Evolutionary conservation across 345 rosid genomes (phyloP), one percentile per base, ranked within the genome.

Genomic region (Lumnitzera littorea): DNA sequence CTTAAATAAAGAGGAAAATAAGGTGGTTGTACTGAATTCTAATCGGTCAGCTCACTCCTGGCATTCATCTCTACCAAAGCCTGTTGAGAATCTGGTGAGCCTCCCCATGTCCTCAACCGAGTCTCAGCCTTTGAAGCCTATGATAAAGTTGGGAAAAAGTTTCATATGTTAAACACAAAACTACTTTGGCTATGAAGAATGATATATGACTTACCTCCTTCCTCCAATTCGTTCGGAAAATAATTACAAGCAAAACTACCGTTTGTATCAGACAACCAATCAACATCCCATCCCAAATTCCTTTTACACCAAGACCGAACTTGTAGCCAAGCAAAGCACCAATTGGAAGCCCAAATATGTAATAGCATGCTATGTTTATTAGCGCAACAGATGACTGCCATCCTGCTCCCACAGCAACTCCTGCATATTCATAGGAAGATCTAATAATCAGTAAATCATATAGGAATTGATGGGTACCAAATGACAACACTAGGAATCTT

Each of bases 321-420:
- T 63, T 69, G 67, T 66, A 80, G 12, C 85, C 82, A 9, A 83
- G 73, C 56, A 83, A 31, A 12, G 76, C 74, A 8, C 85, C 80
- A 3, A 73, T 43, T 0, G 89, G 84, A 61, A 80, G 65, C 17
- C 89, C 85, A 8, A 80, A 2, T 27, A 72, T 7, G 54, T 83
- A 83, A 62, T 83, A 83, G 62, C 84, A 76, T 13, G 29, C 68
- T 7, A 74, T 15, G 68, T 74, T 83, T 51, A 83, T 71, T 17
- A 63, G 8, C 0, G 85, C 89, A 55, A 83, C 78, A 20, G 48
- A 55, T 13, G 62, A 41, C 61, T 83, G 85, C 83, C 88, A 83
- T 9, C 85, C 89, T 16, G 80, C 85, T 8, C 89, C 89, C 3
- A 83, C 76, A 3, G 89, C 89, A 58, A 80, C 88, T 23, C 88